Evolutionary conservation across 495 filamentous ascomycete species (phyloP).

Genomic region (Penicillium steckii): DNA sequence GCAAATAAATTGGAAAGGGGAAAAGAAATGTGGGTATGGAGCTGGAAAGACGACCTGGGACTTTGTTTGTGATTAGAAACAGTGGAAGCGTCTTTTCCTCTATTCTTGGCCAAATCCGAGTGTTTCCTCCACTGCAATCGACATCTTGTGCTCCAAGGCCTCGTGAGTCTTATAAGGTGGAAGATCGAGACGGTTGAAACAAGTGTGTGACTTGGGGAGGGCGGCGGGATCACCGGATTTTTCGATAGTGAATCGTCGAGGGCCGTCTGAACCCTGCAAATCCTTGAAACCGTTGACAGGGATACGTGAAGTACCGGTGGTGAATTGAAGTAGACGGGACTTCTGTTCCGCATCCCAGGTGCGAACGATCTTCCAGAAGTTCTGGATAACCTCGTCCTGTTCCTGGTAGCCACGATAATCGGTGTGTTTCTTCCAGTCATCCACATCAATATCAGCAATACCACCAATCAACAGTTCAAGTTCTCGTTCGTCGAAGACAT

Average conservation of each 20-base stretch:
- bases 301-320: slow-evolving; percentile 95
- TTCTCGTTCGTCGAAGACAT: slow-evolving; percentile 98
- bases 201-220: slow-evolving; percentile 95
- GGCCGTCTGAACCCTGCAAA: slow-evolving; percentile 94
- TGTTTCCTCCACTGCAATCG: slow-evolving; percentile 96
- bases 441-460: slow-evolving; percentile 99
- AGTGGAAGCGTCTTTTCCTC: slow-evolving; percentile 6
- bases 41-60: not conserved
- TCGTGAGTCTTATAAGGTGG: slow-evolving; percentile 91
- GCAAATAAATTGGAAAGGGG: not conserved
- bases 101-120: slow-evolving; percentile 99
- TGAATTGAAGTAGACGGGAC: slow-evolving; percentile 92
- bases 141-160: slow-evolving; percentile 80
- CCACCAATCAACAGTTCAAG: slow-evolving; percentile 95
- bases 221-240: slow-evolving; percentile 89
- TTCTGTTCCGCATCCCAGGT: slow-evolving; percentile 99
- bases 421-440: slow-evolving; percentile 99
- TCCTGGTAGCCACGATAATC: slow-evolving; percentile 99
- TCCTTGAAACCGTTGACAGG: slow-evolving; percentile 99
- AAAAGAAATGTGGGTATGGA: not conserved
- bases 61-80: not conserved
- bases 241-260: slow-evolving; percentile 94
- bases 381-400: slow-evolving; percentile 90
- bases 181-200: slow-evolving; percentile 96
- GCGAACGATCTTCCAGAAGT: slow-evolving; percentile 98